A percentile compares a stretch with the other conserved stretches of the same genome.
Evolutionary conservation across 108 stramenopile species (phyloP).

Genomic region (Seminavis robusta): DNA sequence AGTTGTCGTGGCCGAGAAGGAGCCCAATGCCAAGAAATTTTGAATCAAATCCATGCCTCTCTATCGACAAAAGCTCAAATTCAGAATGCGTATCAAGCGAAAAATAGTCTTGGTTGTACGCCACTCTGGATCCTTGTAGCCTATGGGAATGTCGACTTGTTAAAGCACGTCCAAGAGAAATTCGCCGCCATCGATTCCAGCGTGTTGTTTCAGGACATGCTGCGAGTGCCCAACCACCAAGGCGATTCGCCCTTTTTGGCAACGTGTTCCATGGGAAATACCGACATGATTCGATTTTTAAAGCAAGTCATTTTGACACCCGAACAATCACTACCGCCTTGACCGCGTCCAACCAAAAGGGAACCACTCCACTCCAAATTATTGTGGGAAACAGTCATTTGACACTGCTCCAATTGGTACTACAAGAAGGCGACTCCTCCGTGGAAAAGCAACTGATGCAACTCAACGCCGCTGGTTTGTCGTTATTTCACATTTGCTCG

Average conservation of each 20-base stretch:
- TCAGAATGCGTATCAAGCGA: background rate
- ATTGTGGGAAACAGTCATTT: conserved; percentile 3
- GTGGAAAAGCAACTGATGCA: background rate
- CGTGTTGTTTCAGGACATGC: background rate
- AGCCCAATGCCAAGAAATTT: conserved; percentile 1
- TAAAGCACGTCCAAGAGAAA: background rate
- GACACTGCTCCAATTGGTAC: background rate
- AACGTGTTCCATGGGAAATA: conserved; percentile 10
- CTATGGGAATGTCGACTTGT: conserved; percentile 4
- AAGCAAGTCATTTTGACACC: background rate
- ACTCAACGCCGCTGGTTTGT: background rate
- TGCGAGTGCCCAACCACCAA: background rate
- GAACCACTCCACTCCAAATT: conserved; percentile 8
- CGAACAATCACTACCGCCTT: background rate
- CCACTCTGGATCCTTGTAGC: conserved; percentile 9
- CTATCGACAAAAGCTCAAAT: background rate
- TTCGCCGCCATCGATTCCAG: background rate
- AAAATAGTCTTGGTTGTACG: conserved; percentile 5
- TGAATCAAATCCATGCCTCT: background rate
- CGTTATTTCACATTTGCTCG: conserved; percentile 10
- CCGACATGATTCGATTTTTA: conserved; percentile 4
- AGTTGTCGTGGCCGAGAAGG: conserved; percentile 1
- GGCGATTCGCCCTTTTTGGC: conserved; percentile 10
- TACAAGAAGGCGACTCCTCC: background rate
- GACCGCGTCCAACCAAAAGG: conserved; percentile 1